Percentiles rank a stretch among this genome's conserved stretches.
Evolutionary conservation across 169 alveolate genomes (phyloP).

Genomic region (Besnoitia besnoiti): DNA sequence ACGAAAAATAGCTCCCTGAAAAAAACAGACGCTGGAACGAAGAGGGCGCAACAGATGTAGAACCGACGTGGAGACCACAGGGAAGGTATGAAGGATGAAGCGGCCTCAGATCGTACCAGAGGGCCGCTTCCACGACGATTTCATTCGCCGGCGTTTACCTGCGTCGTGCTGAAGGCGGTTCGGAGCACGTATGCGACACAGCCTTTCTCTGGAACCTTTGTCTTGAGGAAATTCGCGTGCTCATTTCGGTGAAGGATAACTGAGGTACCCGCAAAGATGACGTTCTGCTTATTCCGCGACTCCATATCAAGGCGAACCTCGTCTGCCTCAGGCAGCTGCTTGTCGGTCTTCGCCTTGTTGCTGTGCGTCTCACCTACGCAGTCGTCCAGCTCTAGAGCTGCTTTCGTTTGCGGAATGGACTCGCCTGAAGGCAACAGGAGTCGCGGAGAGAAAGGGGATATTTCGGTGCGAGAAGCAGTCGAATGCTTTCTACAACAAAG

Average conservation of each 20-base stretch:
- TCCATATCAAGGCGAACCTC: constrained; percentile 63
- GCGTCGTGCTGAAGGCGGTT: constrained; percentile 79
- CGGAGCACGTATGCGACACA: constrained; percentile 73
- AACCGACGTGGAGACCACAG: not conserved
- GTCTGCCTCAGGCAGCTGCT: not conserved
- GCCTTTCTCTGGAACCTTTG: constrained; percentile 70
- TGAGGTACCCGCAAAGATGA: constrained; percentile 87
- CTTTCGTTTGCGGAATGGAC: constrained; percentile 84
- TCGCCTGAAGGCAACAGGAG: constrained; percentile 64
- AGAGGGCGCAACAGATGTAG: not conserved
- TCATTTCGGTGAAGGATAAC: constrained; percentile 76
- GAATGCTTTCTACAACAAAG: too few relatives aligned
- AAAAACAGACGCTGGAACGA: too few relatives aligned
- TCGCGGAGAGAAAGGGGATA: too few relatives aligned
- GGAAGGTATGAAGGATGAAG: not conserved
- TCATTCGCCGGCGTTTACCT: constrained; percentile 18
- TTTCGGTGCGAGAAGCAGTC: too few relatives aligned
- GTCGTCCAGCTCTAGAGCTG: constrained; percentile 52
- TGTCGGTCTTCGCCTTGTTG: not conserved
- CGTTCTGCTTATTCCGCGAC: constrained; percentile 79
- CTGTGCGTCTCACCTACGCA: not conserved
- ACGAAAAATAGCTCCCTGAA: too few relatives aligned
- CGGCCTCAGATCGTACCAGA: too few relatives aligned
- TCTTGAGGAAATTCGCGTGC: constrained; percentile 68
- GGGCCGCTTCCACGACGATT: too few relatives aligned